Conservation (phyloP, 2,329 filamentous ascomycete species). For the Gnomoniopsis smithogilvyi region DNA sequence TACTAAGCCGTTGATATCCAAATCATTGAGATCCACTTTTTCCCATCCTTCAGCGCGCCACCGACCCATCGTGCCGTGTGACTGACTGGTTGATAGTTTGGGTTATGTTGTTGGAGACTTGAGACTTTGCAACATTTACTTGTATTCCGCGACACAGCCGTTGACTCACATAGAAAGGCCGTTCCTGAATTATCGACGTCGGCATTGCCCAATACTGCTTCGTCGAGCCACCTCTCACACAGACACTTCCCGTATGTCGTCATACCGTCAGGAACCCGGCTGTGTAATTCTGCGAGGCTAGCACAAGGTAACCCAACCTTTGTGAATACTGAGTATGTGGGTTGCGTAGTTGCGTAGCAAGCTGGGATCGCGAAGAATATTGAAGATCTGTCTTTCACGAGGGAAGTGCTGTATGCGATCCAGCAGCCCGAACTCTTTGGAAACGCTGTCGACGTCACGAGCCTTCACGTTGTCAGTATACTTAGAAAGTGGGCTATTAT, state of each 20-base stretch:
- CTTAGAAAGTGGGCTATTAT: not conserved
- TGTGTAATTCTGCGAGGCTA: not conserved
- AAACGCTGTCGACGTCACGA: conserved; percentile 7
- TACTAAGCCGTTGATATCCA: conserved; percentile 8
- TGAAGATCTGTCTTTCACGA: not conserved
- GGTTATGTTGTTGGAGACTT: not conserved
- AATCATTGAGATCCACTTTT: not conserved
- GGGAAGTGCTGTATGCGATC: not conserved
- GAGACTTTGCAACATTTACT: not conserved
- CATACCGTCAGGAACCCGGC: not conserved
- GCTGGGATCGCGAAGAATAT: not conserved
- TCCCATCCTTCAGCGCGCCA: not conserved
- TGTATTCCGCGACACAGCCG: not conserved
- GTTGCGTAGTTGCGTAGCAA: too few relatives aligned
- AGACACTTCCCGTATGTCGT: conserved; percentile 5
- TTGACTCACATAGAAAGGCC: not conserved
- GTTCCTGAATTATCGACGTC: not conserved
- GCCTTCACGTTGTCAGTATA: not conserved
- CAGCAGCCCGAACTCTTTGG: not conserved
- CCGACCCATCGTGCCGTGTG: not conserved
- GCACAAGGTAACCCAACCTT: not conserved
- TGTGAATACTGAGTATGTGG: not conserved
- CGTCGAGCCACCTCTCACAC: not conserved
- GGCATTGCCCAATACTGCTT: not conserved
- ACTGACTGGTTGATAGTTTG: not conserved